These are phyloP conservation scores for Telfairia occidentalis DNA, from an alignment of 331 rosid species.

Conservation along the genomic window DNA sequence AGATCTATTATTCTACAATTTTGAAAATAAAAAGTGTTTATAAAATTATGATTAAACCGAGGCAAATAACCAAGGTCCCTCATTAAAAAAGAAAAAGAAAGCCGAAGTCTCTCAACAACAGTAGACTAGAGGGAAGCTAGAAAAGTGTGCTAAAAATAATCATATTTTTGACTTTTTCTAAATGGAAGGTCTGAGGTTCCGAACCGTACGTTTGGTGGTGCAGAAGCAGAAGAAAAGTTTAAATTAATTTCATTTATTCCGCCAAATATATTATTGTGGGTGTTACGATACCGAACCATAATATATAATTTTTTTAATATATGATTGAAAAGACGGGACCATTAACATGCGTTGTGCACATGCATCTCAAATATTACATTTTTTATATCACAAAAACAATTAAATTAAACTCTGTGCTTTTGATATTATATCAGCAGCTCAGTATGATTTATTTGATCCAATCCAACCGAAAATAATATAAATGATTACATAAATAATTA, in stretches of 20 bases:
- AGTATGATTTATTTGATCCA: not conserved
- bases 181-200: not conserved
- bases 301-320: not conserved
- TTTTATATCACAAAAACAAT: not conserved
- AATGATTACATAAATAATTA: not conserved
- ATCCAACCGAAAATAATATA: not conserved
- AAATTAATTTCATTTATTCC: not conserved
- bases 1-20: no score
- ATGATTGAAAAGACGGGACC: not conserved
- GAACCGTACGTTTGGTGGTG: not conserved
- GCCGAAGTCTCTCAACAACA: not conserved
- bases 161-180: not conserved
- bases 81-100: no score
- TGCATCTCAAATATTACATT: not conserved
- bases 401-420: not conserved
- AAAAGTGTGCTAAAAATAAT: not conserved
- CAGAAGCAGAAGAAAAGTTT: not conserved
- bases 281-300: slow-evolving; percentile 1
- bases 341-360: not conserved
- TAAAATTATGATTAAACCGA: not conserved
- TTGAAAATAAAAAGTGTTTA: no score
- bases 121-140: not conserved
- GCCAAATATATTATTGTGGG: not conserved
- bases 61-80: not conserved
- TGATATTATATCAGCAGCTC: not conserved